Evolutionary conservation across 2,329 filamentous ascomycete genomes (phyloP).

Genomic region (Biscogniauxia marginata): DNA sequence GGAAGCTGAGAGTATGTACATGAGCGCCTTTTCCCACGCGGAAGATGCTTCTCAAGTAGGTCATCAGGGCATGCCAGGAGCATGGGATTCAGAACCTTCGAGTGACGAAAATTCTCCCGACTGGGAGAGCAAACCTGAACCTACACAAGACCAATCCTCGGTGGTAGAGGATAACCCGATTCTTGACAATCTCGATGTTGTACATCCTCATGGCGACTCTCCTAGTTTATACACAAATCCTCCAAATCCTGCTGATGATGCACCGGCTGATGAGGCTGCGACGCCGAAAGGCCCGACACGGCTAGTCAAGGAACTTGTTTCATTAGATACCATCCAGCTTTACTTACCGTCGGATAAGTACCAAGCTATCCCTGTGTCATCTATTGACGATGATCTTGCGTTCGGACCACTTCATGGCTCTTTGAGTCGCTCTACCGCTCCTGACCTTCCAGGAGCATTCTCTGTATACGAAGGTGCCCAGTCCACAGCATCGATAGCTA

Average conservation of each 20-base stretch:
- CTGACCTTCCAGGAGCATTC: constrained; percentile 61
- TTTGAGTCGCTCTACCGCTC: constrained; percentile 37
- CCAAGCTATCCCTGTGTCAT: constrained; percentile 40
- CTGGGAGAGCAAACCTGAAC: constrained; percentile 7
- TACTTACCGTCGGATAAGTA: constrained; percentile 51
- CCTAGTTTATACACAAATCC: constrained; percentile 5
- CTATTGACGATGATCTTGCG: not conserved
- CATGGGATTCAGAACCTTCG: constrained; percentile 45
- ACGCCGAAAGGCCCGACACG: constrained; percentile 54
- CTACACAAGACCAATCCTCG: not conserved
- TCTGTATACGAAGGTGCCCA: constrained; percentile 43
- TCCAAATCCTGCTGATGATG: constrained; percentile 7
- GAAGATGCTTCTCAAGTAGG: constrained; percentile 25
- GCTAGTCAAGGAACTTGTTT: constrained; percentile 56
- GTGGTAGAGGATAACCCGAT: constrained; percentile 2
- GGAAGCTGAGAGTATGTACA: constrained; percentile 84
- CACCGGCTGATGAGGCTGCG: constrained; percentile 38
- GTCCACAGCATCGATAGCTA: constrained; percentile 19
- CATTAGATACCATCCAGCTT: constrained; percentile 49
- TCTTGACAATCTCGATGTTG: constrained; percentile 24
- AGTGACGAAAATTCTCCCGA: constrained; percentile 20
- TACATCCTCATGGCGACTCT: constrained; percentile 11
- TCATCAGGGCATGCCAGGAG: constrained; percentile 47
- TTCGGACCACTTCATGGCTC: constrained; percentile 2
- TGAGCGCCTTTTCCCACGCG: constrained; percentile 65